These are phyloP conservation scores for Phyllosticta citrichinensis DNA, from an alignment of 2,329 filamentous ascomycete genomes.

Conservation along the genomic window DNA sequence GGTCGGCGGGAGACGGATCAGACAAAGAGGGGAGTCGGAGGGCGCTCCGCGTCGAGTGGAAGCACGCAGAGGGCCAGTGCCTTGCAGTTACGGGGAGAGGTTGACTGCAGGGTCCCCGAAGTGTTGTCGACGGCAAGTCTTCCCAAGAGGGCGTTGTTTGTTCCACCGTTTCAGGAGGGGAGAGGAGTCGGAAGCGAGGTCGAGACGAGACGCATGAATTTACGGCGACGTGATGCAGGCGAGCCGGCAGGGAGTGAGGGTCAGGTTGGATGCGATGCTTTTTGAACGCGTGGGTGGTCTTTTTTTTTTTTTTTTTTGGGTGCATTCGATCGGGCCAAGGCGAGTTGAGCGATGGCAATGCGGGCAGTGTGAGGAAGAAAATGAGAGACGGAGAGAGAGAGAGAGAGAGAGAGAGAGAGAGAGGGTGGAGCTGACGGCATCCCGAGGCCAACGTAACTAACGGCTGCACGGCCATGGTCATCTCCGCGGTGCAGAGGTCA, in stretches of 20 bases:
- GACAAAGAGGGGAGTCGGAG: not conserved
- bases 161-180: not conserved
- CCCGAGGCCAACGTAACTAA: not conserved
- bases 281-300: too few species aligned
- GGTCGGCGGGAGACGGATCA: not conserved
- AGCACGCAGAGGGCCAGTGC: not conserved
- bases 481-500: not conserved
- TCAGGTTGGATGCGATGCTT: too few species aligned
- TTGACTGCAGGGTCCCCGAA: not conserved
- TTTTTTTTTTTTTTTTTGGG: too few species aligned
- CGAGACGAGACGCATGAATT: not conserved
- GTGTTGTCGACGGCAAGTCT: not conserved
- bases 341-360: not conserved
- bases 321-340: too few species aligned
- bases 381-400: too few species aligned
- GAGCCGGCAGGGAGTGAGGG: too few species aligned
- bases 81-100: not conserved
- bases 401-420: too few species aligned
- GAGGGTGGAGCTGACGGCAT: too few species aligned
- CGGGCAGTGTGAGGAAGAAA: too few species aligned
- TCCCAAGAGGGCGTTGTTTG: not conserved
- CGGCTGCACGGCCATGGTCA: not conserved
- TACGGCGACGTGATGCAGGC: not conserved
- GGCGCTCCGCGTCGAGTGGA: not conserved
- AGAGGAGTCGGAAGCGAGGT: not conserved